Conservation (phyloP, 495 filamentous ascomycete species). For the Geopyxis carbonaria region DNA sequence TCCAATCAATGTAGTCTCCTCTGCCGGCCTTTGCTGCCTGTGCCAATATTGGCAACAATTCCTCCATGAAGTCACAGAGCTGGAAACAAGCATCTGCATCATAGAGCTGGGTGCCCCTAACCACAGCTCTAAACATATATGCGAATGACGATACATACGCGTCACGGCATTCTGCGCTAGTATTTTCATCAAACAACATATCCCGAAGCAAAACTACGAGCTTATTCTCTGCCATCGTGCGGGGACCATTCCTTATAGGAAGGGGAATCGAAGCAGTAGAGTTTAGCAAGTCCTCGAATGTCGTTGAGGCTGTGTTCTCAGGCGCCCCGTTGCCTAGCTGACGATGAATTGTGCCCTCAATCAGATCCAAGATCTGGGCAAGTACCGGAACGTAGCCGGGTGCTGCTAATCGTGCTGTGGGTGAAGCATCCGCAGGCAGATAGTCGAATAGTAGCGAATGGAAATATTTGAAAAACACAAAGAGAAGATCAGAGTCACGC, state of each 20-base stretch:
- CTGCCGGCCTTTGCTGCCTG: constrained; percentile 13
- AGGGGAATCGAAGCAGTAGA: constrained; percentile 45
- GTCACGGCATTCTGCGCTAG: constrained; percentile 37
- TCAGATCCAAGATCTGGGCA: constrained; percentile 61
- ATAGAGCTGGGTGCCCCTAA: constrained; percentile 61
- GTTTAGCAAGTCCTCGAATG: constrained; percentile 62
- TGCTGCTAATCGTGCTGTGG: constrained; percentile 47
- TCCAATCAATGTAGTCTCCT: constrained; percentile 46
- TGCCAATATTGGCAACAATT: constrained; percentile 33
- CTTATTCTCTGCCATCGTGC: constrained; percentile 82
- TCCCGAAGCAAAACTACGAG: constrained; percentile 76
- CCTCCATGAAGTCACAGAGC: constrained; percentile 83
- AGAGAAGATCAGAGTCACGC: constrained; percentile 81
- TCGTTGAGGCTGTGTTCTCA: constrained; percentile 42
- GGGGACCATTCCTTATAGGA: constrained; percentile 44
- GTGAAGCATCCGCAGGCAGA: constrained; percentile 43
- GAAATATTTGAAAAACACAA: constrained; percentile 83
- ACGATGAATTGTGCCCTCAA: constrained; percentile 77
- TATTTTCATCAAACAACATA: constrained; percentile 49
- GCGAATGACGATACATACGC: constrained; percentile 69
- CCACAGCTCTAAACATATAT: constrained; percentile 51
- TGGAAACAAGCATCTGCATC: constrained; percentile 83
- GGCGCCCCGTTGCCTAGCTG: constrained; percentile 37
- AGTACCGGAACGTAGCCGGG: constrained; percentile 74
- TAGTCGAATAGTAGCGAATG: constrained; percentile 71